Evolutionary conservation across 805 yeast genomes (phyloP), one percentile per base, ranked within the genome.

Genomic region (Sugiyamaella americana): DNA sequence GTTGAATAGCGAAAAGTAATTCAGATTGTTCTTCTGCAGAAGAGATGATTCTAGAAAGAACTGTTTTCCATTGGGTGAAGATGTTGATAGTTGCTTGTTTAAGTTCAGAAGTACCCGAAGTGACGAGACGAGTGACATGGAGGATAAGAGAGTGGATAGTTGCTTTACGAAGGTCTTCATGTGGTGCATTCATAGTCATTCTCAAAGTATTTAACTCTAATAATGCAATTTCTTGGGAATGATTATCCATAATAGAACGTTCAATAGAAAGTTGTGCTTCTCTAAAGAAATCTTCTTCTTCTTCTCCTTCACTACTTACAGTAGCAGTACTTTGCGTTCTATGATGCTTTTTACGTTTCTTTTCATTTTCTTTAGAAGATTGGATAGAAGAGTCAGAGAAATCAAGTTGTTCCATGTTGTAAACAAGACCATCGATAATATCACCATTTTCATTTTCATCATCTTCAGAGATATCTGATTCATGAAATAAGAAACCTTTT

Each of bases 141-240:
- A 71, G 70, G 38, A 87, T 58, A 58, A 93, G 70, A 0, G 97
- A 93, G 34, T 73, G 72, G 30, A 80, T 70, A 0, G 96, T 87
- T 3, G 95, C 95, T 24, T 70, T 66, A 61, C 97, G 78, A 11
- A 93, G 97, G 60, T 89, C 96, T 58, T 87, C 94, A 65, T 93
- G 91, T 0, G 93, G 77, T 16, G 88, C 98, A 63, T 93, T 87
- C 93, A 89, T 84, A 58, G 96, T 87, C 98, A 93, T 91, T 68
- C 98, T 77, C 60, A 93, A 73, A 0, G 98, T 93, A 63, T 91
- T 91, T 58, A 93, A 75, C 68, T 93, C 98, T 50, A 93, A 70
- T 53, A 87, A 68, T 0, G 98, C 97, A 11, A 96, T 89, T 62
- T 91, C 97, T 50, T 87, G 73, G 58, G 86, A 95, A 65, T 93